phyloP scores from a whole-genome alignment of 352 stramenopile genomes.

The Phytophthora hybrid region DNA sequence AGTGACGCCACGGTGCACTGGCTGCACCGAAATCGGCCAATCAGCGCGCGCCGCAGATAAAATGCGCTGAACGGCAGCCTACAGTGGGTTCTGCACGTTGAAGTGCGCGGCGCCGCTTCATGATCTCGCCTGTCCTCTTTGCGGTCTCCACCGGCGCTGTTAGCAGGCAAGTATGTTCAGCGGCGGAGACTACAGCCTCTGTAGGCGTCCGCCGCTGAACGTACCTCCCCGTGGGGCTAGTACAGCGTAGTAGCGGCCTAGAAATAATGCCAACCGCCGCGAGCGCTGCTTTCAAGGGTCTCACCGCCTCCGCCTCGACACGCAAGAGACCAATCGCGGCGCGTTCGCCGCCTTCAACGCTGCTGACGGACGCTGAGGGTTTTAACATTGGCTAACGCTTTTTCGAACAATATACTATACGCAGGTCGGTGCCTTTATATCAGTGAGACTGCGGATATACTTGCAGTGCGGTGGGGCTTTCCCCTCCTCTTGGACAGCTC shows the following conservation, averaged over 20 bases:
- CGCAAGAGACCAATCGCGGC: background rate
- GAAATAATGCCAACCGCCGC: background rate
- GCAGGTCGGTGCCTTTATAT: background rate
- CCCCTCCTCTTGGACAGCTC: background rate
- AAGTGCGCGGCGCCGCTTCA: conserved; percentile 17
- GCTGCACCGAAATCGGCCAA: conserved; percentile 23
- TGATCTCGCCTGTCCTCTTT: conserved; percentile 15
- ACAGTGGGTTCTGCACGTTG: conserved; percentile 18
- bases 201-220: background rate
- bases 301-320: background rate
- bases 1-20: background rate
- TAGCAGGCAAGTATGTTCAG: background rate
- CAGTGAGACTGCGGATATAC: background rate
- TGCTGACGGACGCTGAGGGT: background rate
- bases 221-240: background rate
- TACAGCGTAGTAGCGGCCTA: background rate
- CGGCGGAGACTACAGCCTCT: too few species aligned
- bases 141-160: background rate
- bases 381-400: conserved; percentile 8
- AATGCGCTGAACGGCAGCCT: conserved; percentile 35
- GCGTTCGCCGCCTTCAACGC: background rate
- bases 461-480: background rate
- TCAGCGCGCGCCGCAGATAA: conserved; percentile 23
- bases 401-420: conserved; percentile 5
- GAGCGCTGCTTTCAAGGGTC: too few species aligned